phyloP scores from a whole-genome alignment of 805 yeast genomes.

The Kluyveromyces nonfermentans region DNA sequence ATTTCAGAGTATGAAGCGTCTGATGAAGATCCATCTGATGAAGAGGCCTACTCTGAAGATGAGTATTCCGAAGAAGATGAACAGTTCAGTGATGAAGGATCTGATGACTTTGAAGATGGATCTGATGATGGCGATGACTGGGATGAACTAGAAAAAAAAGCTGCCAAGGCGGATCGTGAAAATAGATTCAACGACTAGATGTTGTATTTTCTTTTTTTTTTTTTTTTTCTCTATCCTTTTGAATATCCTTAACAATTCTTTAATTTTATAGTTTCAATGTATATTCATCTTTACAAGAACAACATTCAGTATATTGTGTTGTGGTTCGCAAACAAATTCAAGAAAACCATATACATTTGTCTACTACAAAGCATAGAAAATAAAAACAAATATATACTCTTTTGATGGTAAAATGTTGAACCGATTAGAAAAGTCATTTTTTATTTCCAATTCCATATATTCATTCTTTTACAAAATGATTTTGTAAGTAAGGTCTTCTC shows the following conservation, averaged over 20 bases:
- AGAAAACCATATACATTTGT: no score
- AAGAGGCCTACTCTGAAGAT: slow-evolving; percentile 30
- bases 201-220: not conserved
- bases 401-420: no score
- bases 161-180: slow-evolving; percentile 31
- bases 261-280: not conserved
- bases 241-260: not conserved
- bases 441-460: no score
- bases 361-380: no score
- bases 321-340: no score
- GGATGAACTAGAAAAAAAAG: slow-evolving; percentile 33
- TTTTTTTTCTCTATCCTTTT: not conserved
- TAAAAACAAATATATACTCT: no score
- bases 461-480: no score
- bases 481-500: no score
- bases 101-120: slow-evolving; percentile 27
- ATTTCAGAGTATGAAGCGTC: slow-evolving; percentile 37
- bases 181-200: slow-evolving; percentile 20
- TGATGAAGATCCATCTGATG: slow-evolving; percentile 36
- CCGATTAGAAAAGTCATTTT: no score
- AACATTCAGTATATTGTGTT: no score
- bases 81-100: slow-evolving; percentile 15
- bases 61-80: slow-evolving; percentile 28
- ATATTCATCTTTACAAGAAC: no score
- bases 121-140: slow-evolving; percentile 33